phyloP scores from a whole-genome alignment of 352 stramenopile species.

The Globisporangium barbulae region DNA sequence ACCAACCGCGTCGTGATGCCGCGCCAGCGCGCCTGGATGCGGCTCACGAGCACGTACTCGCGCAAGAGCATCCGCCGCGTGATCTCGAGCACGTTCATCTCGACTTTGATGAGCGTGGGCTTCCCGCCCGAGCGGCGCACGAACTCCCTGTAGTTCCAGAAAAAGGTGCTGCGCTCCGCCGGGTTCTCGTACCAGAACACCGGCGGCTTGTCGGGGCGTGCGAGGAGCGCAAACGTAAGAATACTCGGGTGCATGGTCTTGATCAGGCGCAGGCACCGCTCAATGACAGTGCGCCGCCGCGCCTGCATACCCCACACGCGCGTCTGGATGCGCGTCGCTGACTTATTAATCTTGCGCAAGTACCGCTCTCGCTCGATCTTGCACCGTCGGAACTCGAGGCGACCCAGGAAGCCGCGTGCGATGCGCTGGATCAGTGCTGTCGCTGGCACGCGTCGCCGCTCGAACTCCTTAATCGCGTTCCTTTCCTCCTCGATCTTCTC shows the following conservation, averaged over 20 bases:
- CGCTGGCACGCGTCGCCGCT: slow-evolving; percentile 46
- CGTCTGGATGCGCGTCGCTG: slow-evolving; percentile 56
- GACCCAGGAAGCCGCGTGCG: slow-evolving; percentile 55
- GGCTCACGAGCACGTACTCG: slow-evolving; percentile 61
- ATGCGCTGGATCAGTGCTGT: slow-evolving; percentile 60
- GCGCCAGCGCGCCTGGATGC: slow-evolving; percentile 66
- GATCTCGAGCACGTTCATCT: slow-evolving; percentile 75
- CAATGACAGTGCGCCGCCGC: slow-evolving; percentile 45
- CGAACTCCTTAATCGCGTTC: slow-evolving; percentile 59
- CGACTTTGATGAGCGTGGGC: slow-evolving; percentile 64
- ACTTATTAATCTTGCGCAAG: slow-evolving; percentile 44
- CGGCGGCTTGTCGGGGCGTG: slow-evolving; percentile 29
- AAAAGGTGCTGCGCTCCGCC: slow-evolving; percentile 55
- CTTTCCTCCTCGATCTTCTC: slow-evolving; percentile 70
- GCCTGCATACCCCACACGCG: slow-evolving; percentile 62
- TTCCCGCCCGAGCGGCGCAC: slow-evolving; percentile 54
- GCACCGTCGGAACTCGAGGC: slow-evolving; percentile 44
- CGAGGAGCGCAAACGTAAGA: slow-evolving; percentile 33
- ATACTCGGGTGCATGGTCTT: slow-evolving; percentile 51
- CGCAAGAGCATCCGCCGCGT: slow-evolving; percentile 53
- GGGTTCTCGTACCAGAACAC: slow-evolving; percentile 83
- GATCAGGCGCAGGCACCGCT: slow-evolving; percentile 66
- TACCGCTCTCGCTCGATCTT: slow-evolving; percentile 47
- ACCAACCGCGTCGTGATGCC: slow-evolving; percentile 58
- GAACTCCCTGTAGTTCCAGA: slow-evolving; percentile 79